Evolutionary conservation across 176 grass and related monocot genomes (phyloP).

Genomic region (Musa troglodytarum): DNA sequence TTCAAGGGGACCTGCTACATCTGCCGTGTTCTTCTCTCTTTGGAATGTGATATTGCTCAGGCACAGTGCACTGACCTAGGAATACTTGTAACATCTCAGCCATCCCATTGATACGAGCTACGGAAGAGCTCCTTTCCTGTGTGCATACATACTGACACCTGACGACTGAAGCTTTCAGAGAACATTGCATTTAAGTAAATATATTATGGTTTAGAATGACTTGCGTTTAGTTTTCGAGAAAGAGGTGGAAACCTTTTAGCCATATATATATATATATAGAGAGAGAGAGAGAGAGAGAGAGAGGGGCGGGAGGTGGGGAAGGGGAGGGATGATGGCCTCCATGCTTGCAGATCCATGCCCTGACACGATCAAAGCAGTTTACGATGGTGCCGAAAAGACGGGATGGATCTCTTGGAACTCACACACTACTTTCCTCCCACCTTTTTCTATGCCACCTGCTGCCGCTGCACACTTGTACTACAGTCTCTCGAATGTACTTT

Average conservation of each 20-base stretch:
- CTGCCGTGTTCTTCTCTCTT: no score
- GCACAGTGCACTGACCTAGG: no score
- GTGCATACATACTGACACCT: not conserved
- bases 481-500: not conserved
- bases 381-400: not conserved
- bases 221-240: no score
- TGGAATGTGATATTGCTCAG: no score
- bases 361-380: not conserved
- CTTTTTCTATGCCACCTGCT: not conserved
- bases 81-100: no score
- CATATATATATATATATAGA: no score
- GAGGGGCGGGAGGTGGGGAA: not conserved
- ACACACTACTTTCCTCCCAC: not conserved
- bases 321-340: not conserved
- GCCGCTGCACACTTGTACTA: not conserved
- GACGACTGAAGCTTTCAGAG: not conserved
- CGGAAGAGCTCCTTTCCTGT: no score
- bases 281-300: not conserved
- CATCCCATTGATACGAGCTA: no score
- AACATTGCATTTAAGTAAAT: no score
- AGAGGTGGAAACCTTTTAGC: no score
- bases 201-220: no score
- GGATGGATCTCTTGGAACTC: not conserved
- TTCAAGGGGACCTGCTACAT: not conserved
- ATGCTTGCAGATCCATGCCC: not conserved